Evolutionary conservation across 192 early-diverging fungal genomes (phyloP).

Genomic region (Fimicolochytrium jonesii): DNA sequence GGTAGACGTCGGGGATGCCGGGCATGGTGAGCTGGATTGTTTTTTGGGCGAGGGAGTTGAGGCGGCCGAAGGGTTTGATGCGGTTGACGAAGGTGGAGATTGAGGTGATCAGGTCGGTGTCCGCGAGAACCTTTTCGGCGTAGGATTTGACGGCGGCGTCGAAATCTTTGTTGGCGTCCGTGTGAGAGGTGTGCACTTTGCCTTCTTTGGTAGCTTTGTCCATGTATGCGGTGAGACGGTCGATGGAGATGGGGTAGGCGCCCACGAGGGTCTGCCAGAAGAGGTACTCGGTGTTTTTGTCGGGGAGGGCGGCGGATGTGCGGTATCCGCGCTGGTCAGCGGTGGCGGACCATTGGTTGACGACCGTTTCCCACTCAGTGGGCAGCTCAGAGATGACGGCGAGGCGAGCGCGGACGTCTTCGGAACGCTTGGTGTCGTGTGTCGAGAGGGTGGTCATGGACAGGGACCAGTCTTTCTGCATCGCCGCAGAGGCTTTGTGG

Average conservation of each 20-base stretch:
- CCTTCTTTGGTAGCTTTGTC: conserved; percentile 23
- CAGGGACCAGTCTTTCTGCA: conserved; percentile 22
- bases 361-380: conserved; percentile 15
- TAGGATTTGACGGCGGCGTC: conserved; percentile 1
- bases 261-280: conserved; percentile 26
- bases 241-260: conserved; percentile 12
- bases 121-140: conserved; percentile 3
- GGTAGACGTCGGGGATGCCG: conserved; percentile 28
- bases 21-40: conserved; percentile 25
- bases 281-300: conserved; percentile 28
- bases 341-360: conserved; percentile 5
- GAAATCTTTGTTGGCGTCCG: conserved; percentile 15
- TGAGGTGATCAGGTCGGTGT: background rate
- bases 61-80: conserved; percentile 14
- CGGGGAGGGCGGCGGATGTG: background rate
- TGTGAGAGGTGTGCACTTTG: conserved; percentile 20
- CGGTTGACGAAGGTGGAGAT: conserved; percentile 8
- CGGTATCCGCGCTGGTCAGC: conserved; percentile 11
- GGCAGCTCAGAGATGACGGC: conserved; percentile 26
- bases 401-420: conserved; percentile 25
- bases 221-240: conserved; percentile 16
- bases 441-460: conserved; percentile 27
- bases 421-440: conserved; percentile 25
- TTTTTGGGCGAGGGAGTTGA: conserved; percentile 22
- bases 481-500: conserved; percentile 1